These are phyloP conservation scores for Penicillium egyptiacum DNA, from an alignment of 495 filamentous ascomycete genomes.

Conservation along the genomic window DNA sequence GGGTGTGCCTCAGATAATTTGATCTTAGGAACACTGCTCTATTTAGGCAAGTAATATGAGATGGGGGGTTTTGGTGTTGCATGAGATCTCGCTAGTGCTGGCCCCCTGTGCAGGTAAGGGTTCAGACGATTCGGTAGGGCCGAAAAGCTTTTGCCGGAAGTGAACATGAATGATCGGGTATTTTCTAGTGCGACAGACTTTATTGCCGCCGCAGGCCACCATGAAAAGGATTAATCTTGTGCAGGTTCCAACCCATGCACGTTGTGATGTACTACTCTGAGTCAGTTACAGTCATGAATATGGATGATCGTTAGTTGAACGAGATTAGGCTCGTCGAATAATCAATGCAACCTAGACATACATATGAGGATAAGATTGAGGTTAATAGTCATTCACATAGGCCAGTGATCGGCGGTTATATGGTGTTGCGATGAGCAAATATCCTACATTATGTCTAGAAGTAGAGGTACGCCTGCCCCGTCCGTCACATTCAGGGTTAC, in stretches of 20 bases:
- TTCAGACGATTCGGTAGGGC: not conserved
- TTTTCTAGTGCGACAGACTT: not conserved
- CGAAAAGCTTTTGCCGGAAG: not conserved
- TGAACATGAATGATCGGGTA: not conserved
- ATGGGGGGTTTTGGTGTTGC: not conserved
- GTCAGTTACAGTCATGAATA: not conserved
- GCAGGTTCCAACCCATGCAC: too few relatives aligned
- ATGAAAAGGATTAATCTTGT: not conserved
- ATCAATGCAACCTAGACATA: not conserved
- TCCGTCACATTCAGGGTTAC: not conserved
- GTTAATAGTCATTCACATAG: not conserved
- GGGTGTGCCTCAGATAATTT: not conserved
- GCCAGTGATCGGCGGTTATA: not conserved
- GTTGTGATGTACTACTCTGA: not conserved
- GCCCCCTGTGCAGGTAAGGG: not conserved
- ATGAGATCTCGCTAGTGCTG: not conserved
- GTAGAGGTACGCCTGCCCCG: not conserved
- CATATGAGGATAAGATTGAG: not conserved
- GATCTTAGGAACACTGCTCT: not conserved
- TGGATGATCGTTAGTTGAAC: not conserved
- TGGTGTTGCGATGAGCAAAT: too few relatives aligned
- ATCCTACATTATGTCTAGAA: too few relatives aligned
- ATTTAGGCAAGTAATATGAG: not conserved
- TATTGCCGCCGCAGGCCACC: not conserved
- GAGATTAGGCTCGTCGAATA: not conserved